A percentile compares a stretch with the other conserved stretches of the same genome.
Conservation (phyloP, 1,284 basidiomycete genomes). For the Ustilago tritici region DNA sequence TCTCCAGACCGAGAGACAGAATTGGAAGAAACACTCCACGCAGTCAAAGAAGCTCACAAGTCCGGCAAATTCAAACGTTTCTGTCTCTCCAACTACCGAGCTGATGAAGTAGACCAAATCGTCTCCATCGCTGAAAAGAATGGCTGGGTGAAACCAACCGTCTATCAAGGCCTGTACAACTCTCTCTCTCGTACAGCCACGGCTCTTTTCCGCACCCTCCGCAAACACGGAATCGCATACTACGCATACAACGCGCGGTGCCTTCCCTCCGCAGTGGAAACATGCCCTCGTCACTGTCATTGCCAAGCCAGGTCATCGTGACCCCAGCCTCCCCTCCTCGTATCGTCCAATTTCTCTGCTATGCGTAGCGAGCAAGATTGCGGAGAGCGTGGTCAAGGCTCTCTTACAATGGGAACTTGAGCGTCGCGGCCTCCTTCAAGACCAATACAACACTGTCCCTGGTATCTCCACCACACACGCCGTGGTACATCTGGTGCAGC, state of each 20-base stretch:
- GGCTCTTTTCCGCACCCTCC: conserved; percentile 52
- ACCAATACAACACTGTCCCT: too few relatives aligned
- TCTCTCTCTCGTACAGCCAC: conserved; percentile 40
- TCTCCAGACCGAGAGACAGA: conserved; percentile 73
- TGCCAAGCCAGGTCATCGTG: too few relatives aligned
- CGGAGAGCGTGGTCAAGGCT: too few relatives aligned
- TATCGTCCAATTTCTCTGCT: too few relatives aligned
- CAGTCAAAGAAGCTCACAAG: conserved; percentile 73
- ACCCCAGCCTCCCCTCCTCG: too few relatives aligned
- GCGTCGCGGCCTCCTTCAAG: too few relatives aligned
- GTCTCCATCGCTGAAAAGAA: conserved; percentile 74
- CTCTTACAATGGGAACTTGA: too few relatives aligned
- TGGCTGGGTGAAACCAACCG: conserved; percentile 76
- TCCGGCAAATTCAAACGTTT: conserved; percentile 73
- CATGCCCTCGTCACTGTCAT: too few relatives aligned
- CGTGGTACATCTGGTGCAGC: too few relatives aligned
- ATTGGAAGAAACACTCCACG: conserved; percentile 73
- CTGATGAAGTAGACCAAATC: conserved; percentile 77
- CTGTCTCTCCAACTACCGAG: conserved; percentile 74
- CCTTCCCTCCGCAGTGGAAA: too few relatives aligned
- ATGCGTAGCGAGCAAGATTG: too few relatives aligned
- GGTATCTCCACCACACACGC: too few relatives aligned
- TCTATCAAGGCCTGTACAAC: conserved; percentile 75
- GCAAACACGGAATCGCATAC: conserved; percentile 74
- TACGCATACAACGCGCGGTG: conserved; percentile 69